Percentiles rank a stretch among this genome's conserved stretches.
phyloP scores from a whole-genome alignment of 23 red algal genomes.

The Gracilaria vermiculophylla region DNA sequence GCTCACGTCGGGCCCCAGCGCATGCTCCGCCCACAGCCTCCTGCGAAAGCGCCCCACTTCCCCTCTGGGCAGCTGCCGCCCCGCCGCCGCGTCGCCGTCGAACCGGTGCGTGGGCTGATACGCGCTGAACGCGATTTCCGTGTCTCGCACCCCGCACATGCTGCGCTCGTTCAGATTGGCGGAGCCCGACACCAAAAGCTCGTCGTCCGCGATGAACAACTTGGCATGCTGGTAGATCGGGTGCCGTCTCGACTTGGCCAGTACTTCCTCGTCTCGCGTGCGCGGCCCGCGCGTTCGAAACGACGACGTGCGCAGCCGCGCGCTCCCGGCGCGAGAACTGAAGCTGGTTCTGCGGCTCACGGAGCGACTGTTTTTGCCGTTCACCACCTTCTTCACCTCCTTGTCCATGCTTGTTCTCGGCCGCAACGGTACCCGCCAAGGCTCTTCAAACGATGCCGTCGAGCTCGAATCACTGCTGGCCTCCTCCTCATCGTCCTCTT shows the following conservation, averaged over 20 bases:
- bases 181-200: constrained; percentile 51
- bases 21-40: constrained; percentile 65
- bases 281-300: constrained; percentile 19
- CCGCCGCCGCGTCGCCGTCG: constrained; percentile 1
- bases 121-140: constrained; percentile 60
- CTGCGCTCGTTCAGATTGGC: constrained; percentile 74
- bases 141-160: constrained; percentile 74
- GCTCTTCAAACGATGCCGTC: constrained; percentile 33
- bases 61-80: constrained; percentile 30
- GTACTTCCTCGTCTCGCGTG: constrained; percentile 44
- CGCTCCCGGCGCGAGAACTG: constrained; percentile 1
- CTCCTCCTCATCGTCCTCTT: constrained; percentile 14
- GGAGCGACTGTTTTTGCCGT: neutral
- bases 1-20: neutral
- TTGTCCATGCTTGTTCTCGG: neutral
- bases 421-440: constrained; percentile 37
- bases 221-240: constrained; percentile 72
- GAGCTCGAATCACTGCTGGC: neutral
- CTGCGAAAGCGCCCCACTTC: constrained; percentile 61
- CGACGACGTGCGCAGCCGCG: neutral
- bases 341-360: constrained; percentile 5
- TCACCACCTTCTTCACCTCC: neutral
- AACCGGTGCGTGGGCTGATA: constrained; percentile 54
- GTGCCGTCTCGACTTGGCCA: constrained; percentile 34
- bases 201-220: constrained; percentile 68